Conservation (phyloP, 1,139 yeast genomes). For the Hanseniaspora uvarum region DNA sequence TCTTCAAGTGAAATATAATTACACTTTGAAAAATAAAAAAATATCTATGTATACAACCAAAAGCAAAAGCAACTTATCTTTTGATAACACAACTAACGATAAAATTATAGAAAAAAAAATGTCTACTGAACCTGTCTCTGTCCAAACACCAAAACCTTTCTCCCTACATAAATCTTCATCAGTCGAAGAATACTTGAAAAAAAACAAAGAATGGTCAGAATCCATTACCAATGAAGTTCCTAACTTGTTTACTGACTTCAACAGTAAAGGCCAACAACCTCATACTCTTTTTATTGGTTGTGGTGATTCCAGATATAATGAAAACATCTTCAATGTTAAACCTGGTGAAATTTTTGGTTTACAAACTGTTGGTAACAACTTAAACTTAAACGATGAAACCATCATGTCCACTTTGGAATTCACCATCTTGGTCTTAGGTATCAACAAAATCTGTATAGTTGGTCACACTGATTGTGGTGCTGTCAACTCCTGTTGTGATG, state of each 20-base stretch:
- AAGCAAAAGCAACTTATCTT: background rate
- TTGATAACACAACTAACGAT: background rate
- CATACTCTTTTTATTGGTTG: constrained; percentile 96
- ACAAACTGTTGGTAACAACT: constrained; percentile 80
- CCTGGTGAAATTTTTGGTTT: constrained; percentile 96
- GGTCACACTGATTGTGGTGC: constrained; percentile 99
- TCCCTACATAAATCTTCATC: constrained; percentile 48
- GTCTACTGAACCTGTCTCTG: constrained; percentile 12
- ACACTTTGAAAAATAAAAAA: too few species aligned
- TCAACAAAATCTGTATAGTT: constrained; percentile 73
- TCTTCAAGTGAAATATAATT: too few species aligned
- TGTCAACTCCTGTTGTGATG: constrained; percentile 59
- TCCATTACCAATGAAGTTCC: constrained; percentile 52
- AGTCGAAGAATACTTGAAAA: constrained; percentile 52
- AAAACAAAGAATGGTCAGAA: constrained; percentile 61
- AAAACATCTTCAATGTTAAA: constrained; percentile 61
- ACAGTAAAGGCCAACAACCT: constrained; percentile 81
- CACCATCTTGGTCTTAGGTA: constrained; percentile 79
- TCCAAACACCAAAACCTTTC: constrained; percentile 36
- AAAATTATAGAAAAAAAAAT: background rate
- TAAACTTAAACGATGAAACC: constrained; percentile 61
- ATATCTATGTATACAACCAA: background rate
- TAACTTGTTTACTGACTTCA: constrained; percentile 49
- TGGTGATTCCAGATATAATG: constrained; percentile 86
- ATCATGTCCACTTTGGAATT: constrained; percentile 79